Percentiles rank a stretch among this genome's conserved stretches.
phyloP scores from a whole-genome alignment of 1,139 yeast genomes.

The Protomyces gravidus region DNA sequence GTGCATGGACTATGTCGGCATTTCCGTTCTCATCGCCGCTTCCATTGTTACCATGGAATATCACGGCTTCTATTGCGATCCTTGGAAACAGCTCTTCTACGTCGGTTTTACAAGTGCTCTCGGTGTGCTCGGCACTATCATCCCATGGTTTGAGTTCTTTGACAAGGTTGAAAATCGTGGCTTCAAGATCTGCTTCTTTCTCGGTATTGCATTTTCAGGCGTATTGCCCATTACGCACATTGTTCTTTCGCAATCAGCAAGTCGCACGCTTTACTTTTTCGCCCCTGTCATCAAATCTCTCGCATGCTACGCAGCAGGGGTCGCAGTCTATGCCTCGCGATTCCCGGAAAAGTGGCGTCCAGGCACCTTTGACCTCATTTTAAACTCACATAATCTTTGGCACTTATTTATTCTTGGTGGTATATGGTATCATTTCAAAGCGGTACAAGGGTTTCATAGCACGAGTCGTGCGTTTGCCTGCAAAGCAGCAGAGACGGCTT shows the following conservation, averaged over 20 bases:
- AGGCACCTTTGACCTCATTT: slow-evolving; percentile 55
- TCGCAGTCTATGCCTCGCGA: slow-evolving; percentile 77
- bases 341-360: slow-evolving; percentile 79
- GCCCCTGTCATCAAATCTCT: slow-evolving; percentile 63
- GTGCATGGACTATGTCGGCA: slow-evolving; percentile 93
- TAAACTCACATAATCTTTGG: slow-evolving; percentile 97
- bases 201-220: slow-evolving; percentile 75
- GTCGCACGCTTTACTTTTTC: slow-evolving; percentile 52
- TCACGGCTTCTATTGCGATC: slow-evolving; percentile 64
- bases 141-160: slow-evolving; percentile 88
- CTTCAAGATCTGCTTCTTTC: slow-evolving; percentile 74
- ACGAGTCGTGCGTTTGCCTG: slow-evolving; percentile 19
- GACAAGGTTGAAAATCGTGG: slow-evolving; percentile 82
- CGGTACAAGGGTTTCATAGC: slow-evolving; percentile 12
- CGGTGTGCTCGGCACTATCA: slow-evolving; percentile 66
- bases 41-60: slow-evolving; percentile 83
- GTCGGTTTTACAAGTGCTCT: slow-evolving; percentile 59
- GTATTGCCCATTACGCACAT: slow-evolving; percentile 59
- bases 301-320: slow-evolving; percentile 73
- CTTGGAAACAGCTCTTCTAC: slow-evolving; percentile 49
- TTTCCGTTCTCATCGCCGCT: slow-evolving; percentile 84
- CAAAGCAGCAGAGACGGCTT: background rate
- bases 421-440: slow-evolving; percentile 51
- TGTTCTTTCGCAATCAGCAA: slow-evolving; percentile 54
- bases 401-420: slow-evolving; percentile 87